phyloP scores from a whole-genome alignment of 106 monocot genomes.

The Phalaenopsis aphrodite region DNA sequence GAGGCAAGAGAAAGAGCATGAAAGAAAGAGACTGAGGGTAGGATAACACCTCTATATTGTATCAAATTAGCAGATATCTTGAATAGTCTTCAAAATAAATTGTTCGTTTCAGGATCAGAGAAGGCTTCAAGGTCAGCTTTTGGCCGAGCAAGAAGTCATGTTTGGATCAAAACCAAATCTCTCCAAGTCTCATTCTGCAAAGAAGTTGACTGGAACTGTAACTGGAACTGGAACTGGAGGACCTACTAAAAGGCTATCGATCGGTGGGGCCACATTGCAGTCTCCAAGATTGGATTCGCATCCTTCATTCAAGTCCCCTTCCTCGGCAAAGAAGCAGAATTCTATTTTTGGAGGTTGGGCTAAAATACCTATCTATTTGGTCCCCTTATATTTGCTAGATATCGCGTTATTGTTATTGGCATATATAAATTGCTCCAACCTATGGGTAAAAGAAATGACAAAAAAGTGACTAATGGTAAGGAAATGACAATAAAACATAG shows the following conservation, averaged over 20 bases:
- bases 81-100: background rate
- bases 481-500: no score
- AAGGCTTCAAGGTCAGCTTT: slow-evolving; percentile 48
- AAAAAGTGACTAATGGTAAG: no score
- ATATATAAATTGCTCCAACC: background rate
- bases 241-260: slow-evolving; percentile 13
- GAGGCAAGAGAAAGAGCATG: slow-evolving; percentile 76
- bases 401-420: background rate
- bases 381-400: no score
- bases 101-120: slow-evolving; percentile 44
- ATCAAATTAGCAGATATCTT: background rate
- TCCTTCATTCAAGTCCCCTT: background rate
- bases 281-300: slow-evolving; percentile 11
- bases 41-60: background rate
- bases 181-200: slow-evolving; percentile 12
- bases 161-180: slow-evolving; percentile 32
- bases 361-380: no score
- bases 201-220: slow-evolving; percentile 4
- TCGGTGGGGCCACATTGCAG: slow-evolving; percentile 1
- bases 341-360: background rate
- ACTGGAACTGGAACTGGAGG: slow-evolving; percentile 3
- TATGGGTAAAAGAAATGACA: no score
- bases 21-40: slow-evolving; percentile 62
- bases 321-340: slow-evolving; percentile 8
- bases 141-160: slow-evolving; percentile 28